Conservation (phyloP, 306 rosid genomes). For the Trifolium fragiferum region DNA sequence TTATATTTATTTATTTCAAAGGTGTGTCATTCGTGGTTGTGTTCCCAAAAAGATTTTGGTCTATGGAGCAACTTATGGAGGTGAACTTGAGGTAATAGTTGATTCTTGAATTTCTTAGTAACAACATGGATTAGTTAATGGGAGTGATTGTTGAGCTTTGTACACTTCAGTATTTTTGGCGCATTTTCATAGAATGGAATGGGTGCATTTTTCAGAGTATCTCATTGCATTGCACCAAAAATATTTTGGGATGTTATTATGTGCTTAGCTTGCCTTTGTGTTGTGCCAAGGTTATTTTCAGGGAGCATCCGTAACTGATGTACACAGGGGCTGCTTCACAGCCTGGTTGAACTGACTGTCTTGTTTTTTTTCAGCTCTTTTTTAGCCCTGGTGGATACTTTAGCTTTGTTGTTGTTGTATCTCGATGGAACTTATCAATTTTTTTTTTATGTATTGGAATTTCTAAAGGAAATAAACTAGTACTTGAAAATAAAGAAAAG, state of each 20-base stretch:
- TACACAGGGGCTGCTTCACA: not conserved
- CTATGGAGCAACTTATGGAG: conserved; percentile 83
- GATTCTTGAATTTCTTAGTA: conserved; percentile 26
- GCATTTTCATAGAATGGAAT: not conserved
- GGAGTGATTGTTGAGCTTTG: not conserved
- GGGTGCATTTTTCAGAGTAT: not conserved
- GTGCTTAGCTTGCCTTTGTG: conserved; percentile 13
- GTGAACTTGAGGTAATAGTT: conserved; percentile 81
- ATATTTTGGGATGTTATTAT: conserved; percentile 9
- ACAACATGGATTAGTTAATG: conserved; percentile 20
- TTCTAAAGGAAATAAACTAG: not conserved
- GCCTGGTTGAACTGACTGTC: not conserved
- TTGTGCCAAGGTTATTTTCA: not conserved
- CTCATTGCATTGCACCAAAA: conserved; percentile 16
- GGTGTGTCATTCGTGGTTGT: conserved; percentile 98
- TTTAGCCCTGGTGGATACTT: not conserved
- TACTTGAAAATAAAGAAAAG: not conserved
- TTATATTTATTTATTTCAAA: conserved; percentile 46
- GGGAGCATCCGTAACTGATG: not conserved
- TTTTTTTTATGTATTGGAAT: not conserved
- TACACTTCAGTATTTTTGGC: conserved; percentile 3
- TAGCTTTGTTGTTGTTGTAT: not conserved
- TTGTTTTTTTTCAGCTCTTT: not conserved
- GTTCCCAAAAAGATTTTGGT: conserved; percentile 99
- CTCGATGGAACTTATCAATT: not conserved